Percentiles rank a stretch among this genome's conserved stretches.
Evolutionary conservation across 2,329 filamentous ascomycete species (phyloP).

Genomic region (Colletotrichum sp.): DNA sequence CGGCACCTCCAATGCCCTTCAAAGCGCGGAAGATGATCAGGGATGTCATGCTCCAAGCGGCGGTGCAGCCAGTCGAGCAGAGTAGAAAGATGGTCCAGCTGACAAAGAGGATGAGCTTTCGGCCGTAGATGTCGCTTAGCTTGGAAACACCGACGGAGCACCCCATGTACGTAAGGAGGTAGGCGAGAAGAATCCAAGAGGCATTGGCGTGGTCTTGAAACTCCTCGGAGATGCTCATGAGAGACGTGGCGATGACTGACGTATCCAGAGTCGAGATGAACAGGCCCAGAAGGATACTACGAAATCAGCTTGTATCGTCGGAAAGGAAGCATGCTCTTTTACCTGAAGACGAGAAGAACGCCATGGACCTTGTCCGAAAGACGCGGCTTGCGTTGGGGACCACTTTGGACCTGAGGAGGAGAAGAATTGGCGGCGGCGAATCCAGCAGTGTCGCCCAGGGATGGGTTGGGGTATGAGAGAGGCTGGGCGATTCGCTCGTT

Average conservation of each 20-base stretch:
- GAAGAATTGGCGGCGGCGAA: not conserved
- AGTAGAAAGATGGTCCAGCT: slow-evolving; percentile 61
- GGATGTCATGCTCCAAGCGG: slow-evolving; percentile 53
- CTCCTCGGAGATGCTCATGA: slow-evolving; percentile 61
- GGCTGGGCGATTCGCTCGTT: slow-evolving; percentile 1
- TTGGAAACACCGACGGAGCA: slow-evolving; percentile 64
- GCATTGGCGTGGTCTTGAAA: slow-evolving; percentile 56
- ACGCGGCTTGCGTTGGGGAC: not conserved
- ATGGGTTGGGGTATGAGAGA: slow-evolving; percentile 28
- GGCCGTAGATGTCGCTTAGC: slow-evolving; percentile 64
- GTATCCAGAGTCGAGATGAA: slow-evolving; percentile 64
- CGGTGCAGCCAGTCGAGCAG: slow-evolving; percentile 60
- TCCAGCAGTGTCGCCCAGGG: slow-evolving; percentile 26
- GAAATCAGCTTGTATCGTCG: not conserved
- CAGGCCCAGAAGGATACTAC: slow-evolving; percentile 47
- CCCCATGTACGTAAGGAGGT: slow-evolving; percentile 63
- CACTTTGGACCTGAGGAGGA: not conserved
- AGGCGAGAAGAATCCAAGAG: slow-evolving; percentile 61
- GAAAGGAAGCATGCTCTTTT: not conserved
- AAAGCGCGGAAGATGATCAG: slow-evolving; percentile 64
- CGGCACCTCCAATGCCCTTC: slow-evolving; percentile 66
- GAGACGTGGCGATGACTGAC: slow-evolving; percentile 62
- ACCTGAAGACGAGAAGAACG: slow-evolving; percentile 41
- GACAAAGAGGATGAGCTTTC: slow-evolving; percentile 51
- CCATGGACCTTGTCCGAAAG: slow-evolving; percentile 26